Evolutionary conservation across 306 rosid species (phyloP), one percentile per base, ranked within the genome.

Genomic region (Sechiopsis laciniata): DNA sequence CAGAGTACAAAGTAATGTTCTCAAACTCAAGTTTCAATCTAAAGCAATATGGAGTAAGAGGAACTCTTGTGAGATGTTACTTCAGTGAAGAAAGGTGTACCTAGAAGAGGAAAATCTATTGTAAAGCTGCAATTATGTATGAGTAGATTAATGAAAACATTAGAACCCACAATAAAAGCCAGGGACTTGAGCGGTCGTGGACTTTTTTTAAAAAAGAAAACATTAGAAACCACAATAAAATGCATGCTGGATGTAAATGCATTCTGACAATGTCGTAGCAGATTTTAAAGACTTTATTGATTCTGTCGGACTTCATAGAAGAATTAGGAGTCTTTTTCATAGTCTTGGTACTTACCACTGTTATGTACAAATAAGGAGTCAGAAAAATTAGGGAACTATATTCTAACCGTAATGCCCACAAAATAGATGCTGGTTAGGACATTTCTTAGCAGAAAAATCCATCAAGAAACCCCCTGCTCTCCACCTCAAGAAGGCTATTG

Each of bases 21-120:
- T 67, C 55, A 12, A 67, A 20, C 7, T 67, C 74, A 69, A 69
- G 21, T 69, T 69, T 9, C 58, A 6, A 19, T 22, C 74, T 22
- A 22, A 67, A 50, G 57, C 45, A 22, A 48, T 42, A 69, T 48
- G 57, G 32, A 68, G 40, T 7, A 3, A 12, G 72, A 46, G 54
- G 52, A 40, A 40, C 55, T 21, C 58, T 21, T 3, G 6, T 69
- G 22, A 24, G 45, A 8, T 48, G 37, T 46, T 46, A 5, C 74
- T 13, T 69, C 7, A 69, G 58, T 13, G 42, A 69, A 69, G 21
- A 7, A 6, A 13, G 14, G 11, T 48, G 21, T 20, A 66, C 4
- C 11, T 68, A 12, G 35, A 13, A 20, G 73, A 24, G 20, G 73
- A 45, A 66, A 66, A 66, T 22, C 24, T 6, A 67, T 13, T 14